phyloP scores from a whole-genome alignment of 192 early-diverging fungal genomes.

The Gaertneriomyces semiglobifer region DNA sequence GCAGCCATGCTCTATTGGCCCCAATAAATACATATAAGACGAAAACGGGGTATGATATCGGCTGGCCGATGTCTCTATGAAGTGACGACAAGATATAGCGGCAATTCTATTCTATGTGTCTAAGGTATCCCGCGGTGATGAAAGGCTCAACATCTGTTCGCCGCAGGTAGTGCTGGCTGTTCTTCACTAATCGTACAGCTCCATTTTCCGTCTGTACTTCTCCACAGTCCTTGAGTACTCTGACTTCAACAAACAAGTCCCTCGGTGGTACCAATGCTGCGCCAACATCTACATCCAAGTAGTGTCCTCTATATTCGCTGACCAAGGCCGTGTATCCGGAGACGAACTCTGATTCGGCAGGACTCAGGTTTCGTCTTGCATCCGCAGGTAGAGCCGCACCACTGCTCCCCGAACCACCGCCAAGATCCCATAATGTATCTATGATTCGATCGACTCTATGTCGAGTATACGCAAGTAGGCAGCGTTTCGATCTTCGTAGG shows the following conservation, averaged over 20 bases:
- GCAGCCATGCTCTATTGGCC: too few species aligned
- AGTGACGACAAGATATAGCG: too few species aligned
- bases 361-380: constrained; percentile 36
- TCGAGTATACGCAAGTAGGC: constrained; percentile 84
- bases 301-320: constrained; percentile 61
- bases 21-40: too few species aligned
- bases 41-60: too few species aligned
- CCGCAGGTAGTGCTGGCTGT: constrained; percentile 81
- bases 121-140: constrained; percentile 78
- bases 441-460: constrained; percentile 66
- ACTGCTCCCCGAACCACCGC: constrained; percentile 45
- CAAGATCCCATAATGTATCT: constrained; percentile 65
- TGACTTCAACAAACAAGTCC: constrained; percentile 88
- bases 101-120: constrained; percentile 57
- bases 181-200: constrained; percentile 66
- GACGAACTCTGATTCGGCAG: constrained; percentile 62
- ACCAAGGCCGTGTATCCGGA: constrained; percentile 63
- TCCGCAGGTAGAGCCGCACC: constrained; percentile 48
- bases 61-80: too few species aligned
- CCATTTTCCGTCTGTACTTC: constrained; percentile 89
- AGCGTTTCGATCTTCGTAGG: constrained; percentile 77
- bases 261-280: constrained; percentile 77
- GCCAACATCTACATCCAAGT: constrained; percentile 70
- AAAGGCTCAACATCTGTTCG: constrained; percentile 86
- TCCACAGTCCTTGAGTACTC: constrained; percentile 84